These are phyloP conservation scores for Ploettnerulaceae sp. DNA, from an alignment of 2,329 filamentous ascomycete species.

Conservation along the genomic window DNA sequence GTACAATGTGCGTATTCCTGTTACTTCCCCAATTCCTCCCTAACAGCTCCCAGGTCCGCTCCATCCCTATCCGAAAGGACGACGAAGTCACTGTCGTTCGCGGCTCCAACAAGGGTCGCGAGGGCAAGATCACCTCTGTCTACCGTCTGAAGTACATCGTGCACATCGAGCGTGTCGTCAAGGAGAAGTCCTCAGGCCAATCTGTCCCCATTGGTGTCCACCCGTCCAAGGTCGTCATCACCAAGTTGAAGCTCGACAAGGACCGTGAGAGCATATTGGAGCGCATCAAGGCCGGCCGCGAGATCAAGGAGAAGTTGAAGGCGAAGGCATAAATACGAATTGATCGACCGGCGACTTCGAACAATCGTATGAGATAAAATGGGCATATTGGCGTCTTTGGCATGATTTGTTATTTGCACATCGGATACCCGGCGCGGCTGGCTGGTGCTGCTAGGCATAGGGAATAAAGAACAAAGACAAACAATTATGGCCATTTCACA, in stretches of 20 bases:
- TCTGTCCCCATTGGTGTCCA: conserved; percentile 90
- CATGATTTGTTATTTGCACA: conserved; percentile 23
- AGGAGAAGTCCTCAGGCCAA: conserved; percentile 97
- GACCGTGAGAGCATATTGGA: conserved; percentile 85
- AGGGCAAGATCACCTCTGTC: conserved; percentile 96
- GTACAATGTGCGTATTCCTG: conserved; percentile 76
- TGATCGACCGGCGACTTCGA: background rate
- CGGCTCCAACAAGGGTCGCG: conserved; percentile 92
- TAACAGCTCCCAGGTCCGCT: conserved; percentile 65
- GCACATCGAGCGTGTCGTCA: conserved; percentile 93
- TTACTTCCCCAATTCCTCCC: background rate
- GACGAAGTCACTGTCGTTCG: conserved; percentile 92
- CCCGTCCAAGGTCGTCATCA: conserved; percentile 96
- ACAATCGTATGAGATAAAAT: background rate
- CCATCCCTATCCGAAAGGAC: conserved; percentile 96
- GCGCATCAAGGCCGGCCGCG: conserved; percentile 75
- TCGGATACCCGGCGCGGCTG: conserved; percentile 14
- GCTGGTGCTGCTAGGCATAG: conserved; percentile 31
- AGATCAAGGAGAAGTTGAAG: conserved; percentile 61
- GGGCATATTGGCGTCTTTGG: conserved; percentile 24
- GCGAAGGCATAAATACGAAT: conserved; percentile 25
- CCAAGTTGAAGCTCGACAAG: conserved; percentile 98
- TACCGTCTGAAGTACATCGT: conserved; percentile 98
- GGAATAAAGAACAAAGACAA: conserved; percentile 30
- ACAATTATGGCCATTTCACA: conserved; percentile 66